Base-by-base conservation (phyloP, 2,329 filamentous ascomycete species). In the Diaporthe velutina region DNA sequence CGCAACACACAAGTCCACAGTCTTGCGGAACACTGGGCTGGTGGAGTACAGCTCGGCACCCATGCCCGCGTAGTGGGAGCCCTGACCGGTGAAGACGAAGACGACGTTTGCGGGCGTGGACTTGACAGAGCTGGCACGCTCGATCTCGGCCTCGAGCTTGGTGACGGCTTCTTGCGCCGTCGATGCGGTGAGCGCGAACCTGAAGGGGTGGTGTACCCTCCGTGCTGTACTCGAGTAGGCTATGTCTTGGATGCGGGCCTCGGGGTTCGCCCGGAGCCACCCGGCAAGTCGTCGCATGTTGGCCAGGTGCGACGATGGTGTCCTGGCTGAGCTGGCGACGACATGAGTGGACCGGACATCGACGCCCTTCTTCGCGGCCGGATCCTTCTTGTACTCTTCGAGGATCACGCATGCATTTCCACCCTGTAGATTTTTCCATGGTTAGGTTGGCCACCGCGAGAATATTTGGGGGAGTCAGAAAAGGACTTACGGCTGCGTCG, bases 181-280 rank as follows among this genome's bases (percentile, higher is more conserved):
- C 5, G 81, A 79, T 3, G 82, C 85, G 13, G 83, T 79, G 67
- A 87, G 82, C 22, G 85, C 84, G 76, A 88, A 83, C n/a, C 88
- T 84, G 80, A 85, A 86, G 75, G 85, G 83, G 78, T 90, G 86
- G 71, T 91, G 90, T 6, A 88, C 86, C 19, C 88, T 86, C 22
- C 90, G 86, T n/a, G 92, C 92, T 4, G 90, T 92, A 0, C 90
- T 89, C 0, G 91, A 92, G 80, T 93, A 93, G 0, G 91, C 88
- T 3, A 93, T 82, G 71, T 88, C 84, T 4, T 86, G 82, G 17
- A 92, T 85, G 5, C 87, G 85, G 17, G 81, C 77, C 50, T 88
- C 86, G 77, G 91, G 84, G 79, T 86, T 89, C 9, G 81, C 80
- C 3, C 71, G 64, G 6, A 75, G 25, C 64, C 73, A 75, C 48